Percentiles rank a stretch among this genome's conserved stretches.
phyloP scores from a whole-genome alignment of 768 basidiomycete species.

The Leccinum uliginosum region DNA sequence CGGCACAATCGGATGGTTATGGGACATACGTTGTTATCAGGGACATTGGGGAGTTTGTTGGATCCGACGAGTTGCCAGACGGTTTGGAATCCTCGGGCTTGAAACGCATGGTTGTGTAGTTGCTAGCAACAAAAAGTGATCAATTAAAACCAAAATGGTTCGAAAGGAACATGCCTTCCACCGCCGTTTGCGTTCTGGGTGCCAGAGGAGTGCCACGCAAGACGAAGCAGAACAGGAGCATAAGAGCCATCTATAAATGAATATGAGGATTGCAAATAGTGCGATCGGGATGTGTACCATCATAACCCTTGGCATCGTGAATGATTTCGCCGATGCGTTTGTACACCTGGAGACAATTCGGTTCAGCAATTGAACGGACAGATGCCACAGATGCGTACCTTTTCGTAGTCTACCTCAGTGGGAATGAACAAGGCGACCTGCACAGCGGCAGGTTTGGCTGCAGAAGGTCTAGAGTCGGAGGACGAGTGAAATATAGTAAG shows the following conservation, averaged over 20 bases:
- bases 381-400: constrained; percentile 41
- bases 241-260: constrained; percentile 70
- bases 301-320: constrained; percentile 70
- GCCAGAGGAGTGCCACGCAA: constrained; percentile 93
- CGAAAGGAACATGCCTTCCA: constrained; percentile 56
- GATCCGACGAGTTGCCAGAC: constrained; percentile 79
- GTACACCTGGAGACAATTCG: constrained; percentile 60
- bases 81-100: constrained; percentile 84
- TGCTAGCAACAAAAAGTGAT: constrained; percentile 47
- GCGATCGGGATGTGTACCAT: constrained; percentile 53
- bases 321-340: constrained; percentile 77
- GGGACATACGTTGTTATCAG: constrained; percentile 67
- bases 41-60: constrained; percentile 61
- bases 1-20: not conserved
- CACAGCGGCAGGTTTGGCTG: constrained; percentile 53
- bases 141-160: not conserved
- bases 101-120: constrained; percentile 99
- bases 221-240: constrained; percentile 80
- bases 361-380: not conserved
- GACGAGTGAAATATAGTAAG: constrained; percentile 56
- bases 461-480: constrained; percentile 45
- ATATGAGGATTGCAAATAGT: not conserved
- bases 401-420: constrained; percentile 83
- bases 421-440: constrained; percentile 72
- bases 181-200: constrained; percentile 76